Percentiles rank a stretch among this genome's conserved stretches.
These are phyloP conservation scores for Paxillus involutus DNA, from an alignment of 768 basidiomycete species.

Conservation along the genomic window DNA sequence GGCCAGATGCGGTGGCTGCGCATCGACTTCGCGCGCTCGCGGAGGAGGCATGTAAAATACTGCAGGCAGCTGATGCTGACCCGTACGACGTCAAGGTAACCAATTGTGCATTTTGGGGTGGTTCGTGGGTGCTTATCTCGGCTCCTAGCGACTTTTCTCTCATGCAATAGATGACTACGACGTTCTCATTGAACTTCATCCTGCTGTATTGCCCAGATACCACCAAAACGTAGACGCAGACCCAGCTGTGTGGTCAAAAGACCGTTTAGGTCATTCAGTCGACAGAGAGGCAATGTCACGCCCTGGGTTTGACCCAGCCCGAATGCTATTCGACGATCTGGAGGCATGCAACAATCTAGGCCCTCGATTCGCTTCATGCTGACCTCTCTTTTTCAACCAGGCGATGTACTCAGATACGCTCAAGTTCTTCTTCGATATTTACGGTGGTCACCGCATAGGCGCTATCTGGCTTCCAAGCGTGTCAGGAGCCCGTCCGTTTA, in stretches of 20 bases:
- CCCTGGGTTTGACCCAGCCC: slow-evolving; percentile 82
- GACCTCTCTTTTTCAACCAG: slow-evolving; percentile 35
- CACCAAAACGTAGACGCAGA: slow-evolving; percentile 66
- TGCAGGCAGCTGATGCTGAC: slow-evolving; percentile 53
- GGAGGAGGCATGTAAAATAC: slow-evolving; percentile 63
- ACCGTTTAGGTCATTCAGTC: slow-evolving; percentile 27
- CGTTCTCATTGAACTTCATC: slow-evolving; percentile 75
- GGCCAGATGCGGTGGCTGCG: slow-evolving; percentile 72
- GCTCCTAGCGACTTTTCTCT: slow-evolving; percentile 70
- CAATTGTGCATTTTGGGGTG: neutral
- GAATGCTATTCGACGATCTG: slow-evolving; percentile 65
- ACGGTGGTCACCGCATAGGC: slow-evolving; percentile 79
- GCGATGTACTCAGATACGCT: slow-evolving; percentile 72
- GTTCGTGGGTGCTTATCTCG: neutral
- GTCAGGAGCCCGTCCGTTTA: slow-evolving; percentile 62
- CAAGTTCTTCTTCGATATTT: slow-evolving; percentile 80
- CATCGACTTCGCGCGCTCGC: slow-evolving; percentile 73
- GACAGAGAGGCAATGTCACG: slow-evolving; percentile 36
- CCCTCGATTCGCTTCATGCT: neutral
- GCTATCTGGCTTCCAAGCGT: slow-evolving; percentile 84
- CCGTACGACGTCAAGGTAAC: slow-evolving; percentile 59
- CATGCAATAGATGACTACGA: slow-evolving; percentile 88
- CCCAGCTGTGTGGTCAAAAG: slow-evolving; percentile 42
- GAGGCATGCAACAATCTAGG: slow-evolving; percentile 48
- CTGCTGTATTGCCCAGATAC: slow-evolving; percentile 65